Percentiles rank a stretch among this genome's conserved stretches.
Conservation (phyloP, 345 rosid species). For the Lagerstroemia speciosa region DNA sequence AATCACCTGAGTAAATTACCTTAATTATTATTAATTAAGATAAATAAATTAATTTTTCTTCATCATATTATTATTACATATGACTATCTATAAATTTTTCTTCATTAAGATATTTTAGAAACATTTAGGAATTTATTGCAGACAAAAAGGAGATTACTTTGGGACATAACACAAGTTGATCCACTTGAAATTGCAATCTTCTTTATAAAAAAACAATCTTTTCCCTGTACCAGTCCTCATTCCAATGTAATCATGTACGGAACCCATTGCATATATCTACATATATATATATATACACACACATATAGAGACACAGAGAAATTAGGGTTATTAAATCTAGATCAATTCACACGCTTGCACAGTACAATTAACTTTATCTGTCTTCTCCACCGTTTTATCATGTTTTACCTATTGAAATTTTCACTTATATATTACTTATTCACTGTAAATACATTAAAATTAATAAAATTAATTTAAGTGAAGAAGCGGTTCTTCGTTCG, state of each 20-base stretch:
- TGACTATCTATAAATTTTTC: too few relatives aligned
- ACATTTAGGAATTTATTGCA: neutral
- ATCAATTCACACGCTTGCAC: slow-evolving; percentile 1
- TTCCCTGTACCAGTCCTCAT: neutral
- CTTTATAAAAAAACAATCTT: neutral
- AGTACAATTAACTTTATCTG: neutral
- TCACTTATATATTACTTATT: too few relatives aligned
- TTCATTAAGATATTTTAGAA: too few relatives aligned
- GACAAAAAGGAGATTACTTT: neutral
- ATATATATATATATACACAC: neutral
- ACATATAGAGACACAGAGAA: neutral
- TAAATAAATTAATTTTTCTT: too few relatives aligned
- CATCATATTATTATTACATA: too few relatives aligned
- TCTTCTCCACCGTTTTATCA: neutral
- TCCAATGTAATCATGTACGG: neutral
- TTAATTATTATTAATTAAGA: too few relatives aligned
- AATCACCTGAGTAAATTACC: too few relatives aligned
- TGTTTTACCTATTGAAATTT: neutral
- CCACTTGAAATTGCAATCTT: neutral
- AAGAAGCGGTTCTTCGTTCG: too few relatives aligned
- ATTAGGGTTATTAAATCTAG: neutral
- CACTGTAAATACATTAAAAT: too few relatives aligned
- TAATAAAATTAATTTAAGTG: too few relatives aligned
- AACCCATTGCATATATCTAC: neutral
- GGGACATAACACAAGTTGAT: neutral